These are phyloP conservation scores for Trichoderma guizhouense DNA, from an alignment of 2,329 filamentous ascomycete genomes.

Conservation along the genomic window DNA sequence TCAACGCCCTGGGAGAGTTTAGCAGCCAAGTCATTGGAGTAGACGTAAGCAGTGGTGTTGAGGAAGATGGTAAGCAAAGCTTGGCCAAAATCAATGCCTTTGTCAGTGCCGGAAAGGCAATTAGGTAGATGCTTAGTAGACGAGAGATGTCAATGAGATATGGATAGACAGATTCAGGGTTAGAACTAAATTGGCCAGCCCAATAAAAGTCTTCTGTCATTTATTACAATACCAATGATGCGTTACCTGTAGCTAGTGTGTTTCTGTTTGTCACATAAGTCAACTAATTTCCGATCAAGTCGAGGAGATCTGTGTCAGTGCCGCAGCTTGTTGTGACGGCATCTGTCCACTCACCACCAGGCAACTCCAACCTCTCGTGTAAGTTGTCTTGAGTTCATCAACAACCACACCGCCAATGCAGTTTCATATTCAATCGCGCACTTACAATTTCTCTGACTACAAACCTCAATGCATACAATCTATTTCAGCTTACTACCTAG, in stretches of 20 bases:
- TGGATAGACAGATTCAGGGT: background rate
- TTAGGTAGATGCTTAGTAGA: conserved; percentile 37
- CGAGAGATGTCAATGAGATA: background rate
- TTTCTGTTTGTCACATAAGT: background rate
- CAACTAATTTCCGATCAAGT: background rate
- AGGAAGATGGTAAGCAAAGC: conserved; percentile 77
- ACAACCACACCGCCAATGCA: background rate
- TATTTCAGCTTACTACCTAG: too few relatives aligned
- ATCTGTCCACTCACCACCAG: background rate
- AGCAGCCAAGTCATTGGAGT: conserved; percentile 70
- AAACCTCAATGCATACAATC: background rate
- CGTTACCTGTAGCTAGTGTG: background rate
- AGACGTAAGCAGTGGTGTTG: conserved; percentile 93
- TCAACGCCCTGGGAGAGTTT: conserved; percentile 60
- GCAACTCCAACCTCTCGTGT: background rate
- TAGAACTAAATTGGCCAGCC: background rate
- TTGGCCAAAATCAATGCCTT: conserved; percentile 78
- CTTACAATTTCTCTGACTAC: background rate
- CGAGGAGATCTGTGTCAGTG: background rate
- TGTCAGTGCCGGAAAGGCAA: conserved; percentile 67
- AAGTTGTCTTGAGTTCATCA: background rate
- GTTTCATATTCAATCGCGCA: rapidly evolving
- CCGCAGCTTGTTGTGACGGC: background rate
- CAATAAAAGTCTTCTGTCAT: background rate
- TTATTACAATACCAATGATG: background rate